phyloP scores from a whole-genome alignment of 257 asterid genomes.

The Apocynum venetum region DNA sequence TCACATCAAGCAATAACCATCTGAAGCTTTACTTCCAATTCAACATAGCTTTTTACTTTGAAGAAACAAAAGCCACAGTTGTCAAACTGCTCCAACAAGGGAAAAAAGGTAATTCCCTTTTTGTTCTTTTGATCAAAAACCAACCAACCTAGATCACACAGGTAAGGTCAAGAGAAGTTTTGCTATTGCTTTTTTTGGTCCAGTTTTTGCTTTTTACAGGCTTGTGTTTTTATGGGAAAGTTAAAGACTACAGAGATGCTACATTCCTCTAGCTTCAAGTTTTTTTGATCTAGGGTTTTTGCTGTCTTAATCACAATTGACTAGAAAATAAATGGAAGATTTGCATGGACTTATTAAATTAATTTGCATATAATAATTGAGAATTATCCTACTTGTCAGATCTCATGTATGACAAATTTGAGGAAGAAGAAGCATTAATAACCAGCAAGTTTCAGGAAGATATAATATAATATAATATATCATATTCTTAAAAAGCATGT shows the following conservation, averaged over 20 bases:
- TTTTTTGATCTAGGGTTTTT: conserved; percentile 27
- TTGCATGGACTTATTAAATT: neutral
- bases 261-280: conserved; percentile 5
- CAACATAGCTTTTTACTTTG: conserved; percentile 17
- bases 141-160: conserved; percentile 7
- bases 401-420: conserved; percentile 5
- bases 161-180: conserved; percentile 11
- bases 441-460: neutral
- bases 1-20: conserved; percentile 2
- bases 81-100: conserved; percentile 17
- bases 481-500: neutral
- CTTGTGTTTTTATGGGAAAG: conserved; percentile 18
- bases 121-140: conserved; percentile 14
- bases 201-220: conserved; percentile 10
- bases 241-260: conserved; percentile 18
- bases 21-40: conserved; percentile 11
- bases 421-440: neutral
- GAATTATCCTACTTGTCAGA: conserved; percentile 11
- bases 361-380: neutral
- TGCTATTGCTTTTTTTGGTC: conserved; percentile 1
- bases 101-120: conserved; percentile 24
- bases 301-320: conserved; percentile 6
- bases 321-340: neutral
- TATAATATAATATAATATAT: neutral
- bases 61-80: conserved; percentile 13